phyloP scores from a whole-genome alignment of 345 rosid genomes.

The Aquilaria sinensis region DNA sequence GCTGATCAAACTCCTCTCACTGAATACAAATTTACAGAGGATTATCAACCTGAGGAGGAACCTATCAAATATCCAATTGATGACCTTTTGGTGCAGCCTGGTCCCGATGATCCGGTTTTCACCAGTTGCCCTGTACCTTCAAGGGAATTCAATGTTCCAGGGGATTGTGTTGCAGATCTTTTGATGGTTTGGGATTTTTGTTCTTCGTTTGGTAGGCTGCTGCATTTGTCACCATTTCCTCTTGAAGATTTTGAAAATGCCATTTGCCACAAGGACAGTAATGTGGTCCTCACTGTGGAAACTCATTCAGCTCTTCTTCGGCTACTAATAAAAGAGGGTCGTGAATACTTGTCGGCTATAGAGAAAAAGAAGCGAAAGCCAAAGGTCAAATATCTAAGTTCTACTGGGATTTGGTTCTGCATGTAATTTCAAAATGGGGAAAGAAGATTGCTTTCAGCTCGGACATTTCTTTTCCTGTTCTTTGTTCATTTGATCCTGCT shows the following conservation, averaged over 20 bases:
- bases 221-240: conserved; percentile 72
- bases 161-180: conserved; percentile 81
- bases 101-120: conserved; percentile 63
- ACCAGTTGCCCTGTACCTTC: conserved; percentile 70
- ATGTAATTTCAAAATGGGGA: background rate
- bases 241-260: conserved; percentile 94
- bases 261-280: conserved; percentile 81
- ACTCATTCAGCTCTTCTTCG: conserved; percentile 76
- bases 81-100: conserved; percentile 67
- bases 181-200: conserved; percentile 97
- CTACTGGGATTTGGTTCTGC: background rate
- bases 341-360: conserved; percentile 34
- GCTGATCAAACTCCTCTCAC: conserved; percentile 5
- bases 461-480: background rate
- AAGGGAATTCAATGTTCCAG: conserved; percentile 69
- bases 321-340: conserved; percentile 48
- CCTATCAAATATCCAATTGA: conserved; percentile 82
- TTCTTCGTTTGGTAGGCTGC: conserved; percentile 64
- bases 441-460: background rate
- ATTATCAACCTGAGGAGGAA: conserved; percentile 29
- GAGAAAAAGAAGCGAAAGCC: conserved; percentile 51
- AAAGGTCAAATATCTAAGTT: conserved; percentile 37
- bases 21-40: conserved; percentile 37
- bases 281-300: conserved; percentile 71
- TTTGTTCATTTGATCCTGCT: background rate